Percentiles rank a stretch among this genome's conserved stretches.
Evolutionary conservation across 1,139 yeast species (phyloP).

Genomic region (Magnusiomyces sp.): DNA sequence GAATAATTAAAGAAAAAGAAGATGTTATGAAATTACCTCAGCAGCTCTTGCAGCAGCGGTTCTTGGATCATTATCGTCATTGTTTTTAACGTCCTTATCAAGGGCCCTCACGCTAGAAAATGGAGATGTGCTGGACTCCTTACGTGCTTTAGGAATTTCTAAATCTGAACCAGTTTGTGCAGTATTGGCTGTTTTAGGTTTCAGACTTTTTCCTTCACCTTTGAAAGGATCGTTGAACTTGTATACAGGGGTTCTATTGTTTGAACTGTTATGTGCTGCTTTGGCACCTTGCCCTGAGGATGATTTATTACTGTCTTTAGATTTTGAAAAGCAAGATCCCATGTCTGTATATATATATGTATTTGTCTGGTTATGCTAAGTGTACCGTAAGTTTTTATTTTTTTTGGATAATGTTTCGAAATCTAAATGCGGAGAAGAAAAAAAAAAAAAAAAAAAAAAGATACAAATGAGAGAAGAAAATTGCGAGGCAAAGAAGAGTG

Average conservation of each 20-base stretch:
- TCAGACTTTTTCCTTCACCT: background rate
- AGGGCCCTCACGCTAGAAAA: too few relatives aligned
- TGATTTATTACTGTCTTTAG: background rate
- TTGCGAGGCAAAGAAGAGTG: background rate
- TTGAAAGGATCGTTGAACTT: background rate
- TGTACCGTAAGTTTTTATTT: background rate
- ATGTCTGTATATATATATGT: background rate
- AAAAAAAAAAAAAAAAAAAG: background rate
- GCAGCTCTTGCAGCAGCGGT: conserved; percentile 15
- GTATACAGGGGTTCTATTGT: too few relatives aligned
- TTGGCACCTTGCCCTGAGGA: background rate
- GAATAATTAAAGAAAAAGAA: too few relatives aligned
- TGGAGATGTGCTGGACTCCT: too few relatives aligned
- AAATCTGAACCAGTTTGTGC: background rate
- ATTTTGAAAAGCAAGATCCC: background rate
- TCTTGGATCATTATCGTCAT: conserved; percentile 7
- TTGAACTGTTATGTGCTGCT: background rate
- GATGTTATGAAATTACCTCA: conserved; percentile 13
- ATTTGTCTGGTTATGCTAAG: background rate
- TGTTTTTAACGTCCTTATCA: too few relatives aligned
- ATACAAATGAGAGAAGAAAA: too few relatives aligned
- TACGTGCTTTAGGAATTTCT: too few relatives aligned
- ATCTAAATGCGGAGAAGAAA: background rate
- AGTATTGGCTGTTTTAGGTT: background rate
- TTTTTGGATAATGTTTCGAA: background rate